Percentiles rank a stretch among this genome's conserved stretches.
These are phyloP conservation scores for Arthrobotrys entomopaga DNA, from an alignment of 2,329 filamentous ascomycete genomes.

Conservation along the genomic window DNA sequence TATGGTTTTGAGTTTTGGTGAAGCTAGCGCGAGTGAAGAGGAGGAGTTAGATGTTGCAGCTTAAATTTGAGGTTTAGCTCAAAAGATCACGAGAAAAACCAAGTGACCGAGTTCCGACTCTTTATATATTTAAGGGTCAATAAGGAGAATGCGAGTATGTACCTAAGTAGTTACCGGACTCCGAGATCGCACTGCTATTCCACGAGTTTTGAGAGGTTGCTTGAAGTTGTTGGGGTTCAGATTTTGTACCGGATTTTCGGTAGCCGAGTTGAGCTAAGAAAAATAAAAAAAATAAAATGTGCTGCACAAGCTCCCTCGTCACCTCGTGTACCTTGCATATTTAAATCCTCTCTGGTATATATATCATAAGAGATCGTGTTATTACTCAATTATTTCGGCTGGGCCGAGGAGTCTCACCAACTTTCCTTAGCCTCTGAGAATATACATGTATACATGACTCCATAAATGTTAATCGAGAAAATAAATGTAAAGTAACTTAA, in stretches of 20 bases:
- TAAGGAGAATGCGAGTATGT: background rate
- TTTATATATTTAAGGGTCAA: slow-evolving; percentile 15
- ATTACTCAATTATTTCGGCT: background rate
- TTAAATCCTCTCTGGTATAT: background rate
- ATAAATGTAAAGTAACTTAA: no score
- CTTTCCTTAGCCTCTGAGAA: background rate
- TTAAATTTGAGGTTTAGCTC: slow-evolving; percentile 18
- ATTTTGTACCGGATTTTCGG: slow-evolving; percentile 49
- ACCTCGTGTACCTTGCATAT: slow-evolving; percentile 16
- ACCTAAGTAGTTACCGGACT: slow-evolving; percentile 43
- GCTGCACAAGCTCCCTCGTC: background rate
- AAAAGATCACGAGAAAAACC: slow-evolving; percentile 15
- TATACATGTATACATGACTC: no score
- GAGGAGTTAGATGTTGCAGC: no score
- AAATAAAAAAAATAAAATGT: no score
- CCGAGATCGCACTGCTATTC: slow-evolving; percentile 43
- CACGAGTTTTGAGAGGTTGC: slow-evolving; percentile 5
- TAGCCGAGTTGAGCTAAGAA: slow-evolving; percentile 34
- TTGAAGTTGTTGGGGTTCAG: slow-evolving; percentile 51
- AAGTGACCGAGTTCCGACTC: background rate
- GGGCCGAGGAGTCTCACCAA: background rate
- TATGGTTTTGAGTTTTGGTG: background rate
- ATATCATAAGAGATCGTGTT: background rate
- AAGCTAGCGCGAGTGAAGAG: slow-evolving; percentile 10
- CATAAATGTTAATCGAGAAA: no score